Conservation (phyloP, 2,329 filamentous ascomycete species). For the Proliferodiscus dingleyae region DNA sequence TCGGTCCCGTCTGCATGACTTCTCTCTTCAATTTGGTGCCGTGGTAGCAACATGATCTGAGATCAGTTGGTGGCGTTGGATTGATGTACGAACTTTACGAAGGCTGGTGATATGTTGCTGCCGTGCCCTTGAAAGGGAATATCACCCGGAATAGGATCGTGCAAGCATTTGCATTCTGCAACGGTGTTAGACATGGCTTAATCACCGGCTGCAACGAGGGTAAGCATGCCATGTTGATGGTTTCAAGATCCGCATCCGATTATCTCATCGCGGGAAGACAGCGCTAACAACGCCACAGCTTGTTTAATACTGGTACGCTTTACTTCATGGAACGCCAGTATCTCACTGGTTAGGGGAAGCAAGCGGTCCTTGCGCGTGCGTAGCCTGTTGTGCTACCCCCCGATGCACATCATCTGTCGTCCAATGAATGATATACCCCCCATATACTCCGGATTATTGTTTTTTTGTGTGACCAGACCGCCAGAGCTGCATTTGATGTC, state of each 20-base stretch:
- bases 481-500: slow-evolving; percentile 2
- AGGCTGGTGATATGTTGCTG: not conserved
- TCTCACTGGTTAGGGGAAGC: slow-evolving; percentile 5
- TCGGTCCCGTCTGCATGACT: slow-evolving; percentile 2
- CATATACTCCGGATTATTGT: slow-evolving; percentile 9
- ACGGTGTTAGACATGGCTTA: slow-evolving; percentile 18
- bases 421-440: slow-evolving; percentile 8
- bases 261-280: slow-evolving; percentile 9
- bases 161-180: slow-evolving; percentile 14
- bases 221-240: slow-evolving; percentile 18
- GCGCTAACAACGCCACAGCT: slow-evolving; percentile 8
- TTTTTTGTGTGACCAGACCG: slow-evolving; percentile 9
- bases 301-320: slow-evolving; percentile 11
- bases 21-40: not conserved
- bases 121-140: slow-evolving; percentile 12
- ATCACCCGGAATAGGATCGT: slow-evolving; percentile 18
- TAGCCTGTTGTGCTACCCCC: slow-evolving; percentile 9
- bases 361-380: slow-evolving; percentile 14
- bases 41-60: slow-evolving; percentile 9
- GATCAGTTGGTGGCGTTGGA: slow-evolving; percentile 15
- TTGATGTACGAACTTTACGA: not conserved
- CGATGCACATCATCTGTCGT: slow-evolving; percentile 22
- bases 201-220: slow-evolving; percentile 19
- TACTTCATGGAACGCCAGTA: slow-evolving; percentile 1
- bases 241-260: slow-evolving; percentile 20